Evolutionary conservation across 2,329 filamentous ascomycete genomes (phyloP).

Genomic region (Geoglossum cookeanum): DNA sequence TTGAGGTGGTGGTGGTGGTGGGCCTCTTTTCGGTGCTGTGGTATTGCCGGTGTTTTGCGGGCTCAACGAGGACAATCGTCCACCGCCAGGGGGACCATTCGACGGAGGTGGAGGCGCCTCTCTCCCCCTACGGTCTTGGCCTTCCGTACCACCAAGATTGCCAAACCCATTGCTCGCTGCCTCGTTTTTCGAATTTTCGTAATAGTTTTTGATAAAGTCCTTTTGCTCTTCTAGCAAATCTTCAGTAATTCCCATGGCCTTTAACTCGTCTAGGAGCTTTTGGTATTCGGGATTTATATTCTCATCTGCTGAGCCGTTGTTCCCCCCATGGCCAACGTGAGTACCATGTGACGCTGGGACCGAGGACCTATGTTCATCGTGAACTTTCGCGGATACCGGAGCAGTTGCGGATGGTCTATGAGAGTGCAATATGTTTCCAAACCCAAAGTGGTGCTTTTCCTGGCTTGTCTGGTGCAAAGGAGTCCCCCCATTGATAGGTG

Average conservation of each 20-base stretch:
- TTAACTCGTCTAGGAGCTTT: conserved; percentile 38
- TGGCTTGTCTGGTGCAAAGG: background rate
- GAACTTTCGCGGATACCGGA: conserved; percentile 11
- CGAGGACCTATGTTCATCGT: conserved; percentile 9
- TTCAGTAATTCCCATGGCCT: conserved; percentile 47
- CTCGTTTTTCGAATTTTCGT: conserved; percentile 41
- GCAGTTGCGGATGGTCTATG: conserved; percentile 28
- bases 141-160: conserved; percentile 15
- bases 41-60: conserved; percentile 42
- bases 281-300: conserved; percentile 42
- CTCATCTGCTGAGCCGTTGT: conserved; percentile 31
- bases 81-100: conserved; percentile 8
- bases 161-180: conserved; percentile 18
- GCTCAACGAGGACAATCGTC: conserved; percentile 28
- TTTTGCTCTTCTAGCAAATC: conserved; percentile 48
- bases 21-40: conserved; percentile 32
- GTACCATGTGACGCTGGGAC: background rate
- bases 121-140: conserved; percentile 15
- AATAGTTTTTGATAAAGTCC: conserved; percentile 49
- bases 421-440: conserved; percentile 28
- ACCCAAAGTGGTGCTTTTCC: conserved; percentile 16
- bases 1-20: conserved; percentile 36
- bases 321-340: background rate
- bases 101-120: conserved; percentile 9
- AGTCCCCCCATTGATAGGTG: background rate